These are phyloP conservation scores for Penicillium glabrum DNA, from an alignment of 2,329 filamentous ascomycete species.

Conservation along the genomic window DNA sequence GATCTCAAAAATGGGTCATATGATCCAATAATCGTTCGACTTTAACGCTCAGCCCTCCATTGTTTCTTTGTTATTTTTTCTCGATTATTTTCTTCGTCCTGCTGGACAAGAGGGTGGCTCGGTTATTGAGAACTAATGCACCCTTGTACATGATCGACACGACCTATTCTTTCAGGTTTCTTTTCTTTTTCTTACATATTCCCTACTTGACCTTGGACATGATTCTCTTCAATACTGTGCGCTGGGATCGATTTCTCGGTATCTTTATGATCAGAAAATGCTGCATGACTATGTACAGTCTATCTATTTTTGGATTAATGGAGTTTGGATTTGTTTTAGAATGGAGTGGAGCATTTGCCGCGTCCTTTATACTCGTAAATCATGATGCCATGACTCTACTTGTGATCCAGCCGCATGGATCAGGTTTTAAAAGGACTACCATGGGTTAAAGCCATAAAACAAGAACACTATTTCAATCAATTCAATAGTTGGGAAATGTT, in stretches of 20 bases:
- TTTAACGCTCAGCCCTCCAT: constrained; percentile 2
- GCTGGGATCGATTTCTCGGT: not conserved
- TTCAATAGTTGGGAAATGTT: not conserved
- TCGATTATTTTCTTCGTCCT: constrained; percentile 1
- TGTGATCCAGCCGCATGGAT: not conserved
- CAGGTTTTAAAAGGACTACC: too few species aligned
- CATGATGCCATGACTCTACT: not conserved
- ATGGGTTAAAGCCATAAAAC: too few species aligned
- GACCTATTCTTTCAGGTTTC: constrained; percentile 13
- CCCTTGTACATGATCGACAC: constrained; percentile 23
- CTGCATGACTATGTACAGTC: not conserved
- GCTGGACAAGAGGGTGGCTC: constrained; percentile 3
- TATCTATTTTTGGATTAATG: not conserved
- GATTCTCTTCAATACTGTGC: not conserved
- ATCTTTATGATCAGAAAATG: not conserved
- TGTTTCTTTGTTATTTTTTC: constrained; percentile 2
- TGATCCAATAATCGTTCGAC: constrained; percentile 50
- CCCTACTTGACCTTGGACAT: constrained; percentile 14
- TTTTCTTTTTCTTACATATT: constrained; percentile 12
- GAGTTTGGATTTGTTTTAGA: not conserved
- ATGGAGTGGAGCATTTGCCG: not conserved
- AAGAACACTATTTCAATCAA: not conserved
- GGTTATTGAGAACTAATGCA: constrained; percentile 4
- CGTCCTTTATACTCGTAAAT: not conserved
- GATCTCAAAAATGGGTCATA: constrained; percentile 88